Evolutionary conservation across 495 filamentous ascomycete species (phyloP).

Genomic region (Diplogelasinospora grovesii): DNA sequence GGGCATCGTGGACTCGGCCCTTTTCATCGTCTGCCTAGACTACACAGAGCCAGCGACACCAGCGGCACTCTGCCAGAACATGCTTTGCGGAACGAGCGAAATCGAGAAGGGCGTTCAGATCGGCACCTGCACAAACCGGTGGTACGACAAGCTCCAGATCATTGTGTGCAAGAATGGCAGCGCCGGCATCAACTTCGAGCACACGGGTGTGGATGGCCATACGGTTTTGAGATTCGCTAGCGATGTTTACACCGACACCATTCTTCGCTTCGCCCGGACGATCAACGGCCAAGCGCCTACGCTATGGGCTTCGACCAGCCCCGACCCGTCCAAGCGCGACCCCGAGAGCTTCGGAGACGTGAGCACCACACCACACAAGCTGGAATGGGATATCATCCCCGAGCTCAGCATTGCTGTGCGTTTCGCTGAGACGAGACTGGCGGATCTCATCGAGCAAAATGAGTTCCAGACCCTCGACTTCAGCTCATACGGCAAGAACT

Average conservation of each 20-base stretch:
- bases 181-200: slow-evolving; percentile 98
- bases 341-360: slow-evolving; percentile 92
- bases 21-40: slow-evolving; percentile 90
- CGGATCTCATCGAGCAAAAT: slow-evolving; percentile 92
- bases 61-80: slow-evolving; percentile 85
- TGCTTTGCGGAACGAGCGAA: slow-evolving; percentile 93
- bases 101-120: slow-evolving; percentile 91
- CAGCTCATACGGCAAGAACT: slow-evolving; percentile 84
- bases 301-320: slow-evolving; percentile 84
- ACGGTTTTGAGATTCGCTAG: slow-evolving; percentile 94
- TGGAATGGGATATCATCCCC: slow-evolving; percentile 96
- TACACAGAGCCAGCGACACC: slow-evolving; percentile 76
- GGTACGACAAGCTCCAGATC: slow-evolving; percentile 99
- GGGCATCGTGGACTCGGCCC: slow-evolving; percentile 86
- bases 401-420: slow-evolving; percentile 86
- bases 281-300: slow-evolving; percentile 94
- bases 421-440: slow-evolving; percentile 91
- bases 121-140: slow-evolving; percentile 94
- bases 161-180: slow-evolving; percentile 99
- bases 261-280: slow-evolving; percentile 87
- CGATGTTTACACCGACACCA: slow-evolving; percentile 96
- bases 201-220: slow-evolving; percentile 96
- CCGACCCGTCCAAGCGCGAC: slow-evolving; percentile 90
- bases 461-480: slow-evolving; percentile 95
- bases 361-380: slow-evolving; percentile 86